These are phyloP conservation scores for Canna indica DNA, from an alignment of 176 grass and related monocot species.

Conservation along the genomic window DNA sequence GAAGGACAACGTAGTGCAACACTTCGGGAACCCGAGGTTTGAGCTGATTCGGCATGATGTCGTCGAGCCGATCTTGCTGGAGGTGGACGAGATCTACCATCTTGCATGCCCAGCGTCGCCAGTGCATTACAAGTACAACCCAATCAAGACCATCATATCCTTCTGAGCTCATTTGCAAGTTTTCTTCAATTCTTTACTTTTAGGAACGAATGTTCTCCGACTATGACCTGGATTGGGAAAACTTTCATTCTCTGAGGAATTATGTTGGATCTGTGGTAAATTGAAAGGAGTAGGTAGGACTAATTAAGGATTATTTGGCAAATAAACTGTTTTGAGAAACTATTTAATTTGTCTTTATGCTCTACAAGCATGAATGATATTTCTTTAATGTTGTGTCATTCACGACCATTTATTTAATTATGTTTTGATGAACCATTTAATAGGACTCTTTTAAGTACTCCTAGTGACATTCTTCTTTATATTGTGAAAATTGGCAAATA, in stretches of 20 bases:
- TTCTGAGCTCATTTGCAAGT: slow-evolving; percentile 12
- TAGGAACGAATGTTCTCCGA: not conserved
- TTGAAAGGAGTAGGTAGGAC: not conserved
- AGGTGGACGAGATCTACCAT: slow-evolving; percentile 99
- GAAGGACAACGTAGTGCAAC: slow-evolving; percentile 81
- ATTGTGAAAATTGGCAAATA: not conserved
- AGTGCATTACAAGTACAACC: slow-evolving; percentile 96
- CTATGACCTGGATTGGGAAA: not conserved
- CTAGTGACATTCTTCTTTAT: not conserved
- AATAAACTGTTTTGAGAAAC: not conserved
- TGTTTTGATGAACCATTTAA: not conserved
- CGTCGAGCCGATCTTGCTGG: slow-evolving; percentile 89
- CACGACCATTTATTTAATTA: not conserved
- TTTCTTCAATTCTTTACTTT: slow-evolving; percentile 1
- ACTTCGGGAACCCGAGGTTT: slow-evolving; percentile 79
- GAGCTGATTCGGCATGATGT: slow-evolving; percentile 96
- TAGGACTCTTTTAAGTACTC: not conserved
- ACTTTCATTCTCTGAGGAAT: not conserved
- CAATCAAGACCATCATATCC: slow-evolving; percentile 99
- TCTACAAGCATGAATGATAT: not conserved
- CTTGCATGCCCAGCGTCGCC: slow-evolving; percentile 95
- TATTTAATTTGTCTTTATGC: not conserved
- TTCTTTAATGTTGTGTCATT: not conserved
- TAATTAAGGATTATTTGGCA: not conserved
- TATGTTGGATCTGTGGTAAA: not conserved